Evolutionary conservation across 306 rosid genomes (phyloP).

Genomic region (Carpinus viminea): DNA sequence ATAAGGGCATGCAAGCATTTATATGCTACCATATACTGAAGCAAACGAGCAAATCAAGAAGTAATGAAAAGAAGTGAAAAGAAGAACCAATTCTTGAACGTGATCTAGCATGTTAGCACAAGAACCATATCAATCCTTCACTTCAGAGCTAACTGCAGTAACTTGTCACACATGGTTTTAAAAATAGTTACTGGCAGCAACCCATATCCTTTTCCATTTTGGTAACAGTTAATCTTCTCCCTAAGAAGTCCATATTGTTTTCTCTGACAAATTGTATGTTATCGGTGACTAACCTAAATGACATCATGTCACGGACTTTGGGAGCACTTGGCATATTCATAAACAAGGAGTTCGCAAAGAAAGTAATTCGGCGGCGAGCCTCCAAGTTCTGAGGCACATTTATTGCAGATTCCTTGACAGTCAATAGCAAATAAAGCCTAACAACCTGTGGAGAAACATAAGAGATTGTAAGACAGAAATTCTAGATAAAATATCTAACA

Average conservation of each 20-base stretch:
- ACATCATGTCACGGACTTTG: constrained; percentile 83
- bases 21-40: background rate
- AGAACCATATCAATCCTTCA: constrained; percentile 16
- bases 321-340: constrained; percentile 98
- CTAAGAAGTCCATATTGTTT: background rate
- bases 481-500: constrained; percentile 20
- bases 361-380: constrained; percentile 97
- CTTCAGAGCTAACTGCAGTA: background rate
- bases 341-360: constrained; percentile 94
- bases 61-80: background rate
- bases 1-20: constrained; percentile 8
- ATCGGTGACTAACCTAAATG: constrained; percentile 75
- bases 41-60: background rate
- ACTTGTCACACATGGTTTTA: constrained; percentile 8
- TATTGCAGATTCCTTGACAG: constrained; percentile 95
- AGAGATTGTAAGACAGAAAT: constrained; percentile 28
- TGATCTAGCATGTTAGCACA: background rate
- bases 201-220: constrained; percentile 3
- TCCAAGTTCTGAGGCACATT: constrained; percentile 96
- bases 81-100: constrained; percentile 1
- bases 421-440: constrained; percentile 90
- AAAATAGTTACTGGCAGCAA: background rate
- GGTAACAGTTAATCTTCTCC: background rate
- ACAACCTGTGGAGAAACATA: constrained; percentile 54
- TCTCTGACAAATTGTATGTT: constrained; percentile 8